phyloP scores from a whole-genome alignment of 768 basidiomycete genomes.

The Russula griseocarnosa region DNA sequence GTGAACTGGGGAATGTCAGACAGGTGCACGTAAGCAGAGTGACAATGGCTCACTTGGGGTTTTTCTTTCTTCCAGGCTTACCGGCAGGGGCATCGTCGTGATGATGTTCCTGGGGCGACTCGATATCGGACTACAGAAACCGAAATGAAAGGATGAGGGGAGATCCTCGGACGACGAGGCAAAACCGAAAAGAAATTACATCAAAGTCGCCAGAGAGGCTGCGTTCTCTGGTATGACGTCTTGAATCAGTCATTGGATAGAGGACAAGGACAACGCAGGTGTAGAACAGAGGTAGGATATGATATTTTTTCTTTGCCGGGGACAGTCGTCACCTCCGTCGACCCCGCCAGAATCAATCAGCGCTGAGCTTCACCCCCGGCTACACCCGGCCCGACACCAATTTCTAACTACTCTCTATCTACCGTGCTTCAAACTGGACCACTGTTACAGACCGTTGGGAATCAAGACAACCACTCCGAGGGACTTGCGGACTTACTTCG shows the following conservation, averaged over 20 bases:
- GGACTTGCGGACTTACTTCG: slow-evolving; percentile 60
- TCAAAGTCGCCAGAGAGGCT: slow-evolving; percentile 64
- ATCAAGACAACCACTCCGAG: background rate
- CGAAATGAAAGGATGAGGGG: background rate
- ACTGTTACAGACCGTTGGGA: slow-evolving; percentile 41
- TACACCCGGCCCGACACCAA: background rate
- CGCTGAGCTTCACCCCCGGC: background rate
- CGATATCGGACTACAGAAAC: slow-evolving; percentile 61
- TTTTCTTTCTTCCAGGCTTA: slow-evolving; percentile 83
- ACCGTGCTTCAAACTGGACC: slow-evolving; percentile 55
- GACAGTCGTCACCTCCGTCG: slow-evolving; percentile 12
- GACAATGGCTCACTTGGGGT: slow-evolving; percentile 63
- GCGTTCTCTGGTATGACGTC: slow-evolving; percentile 52
- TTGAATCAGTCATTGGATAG: slow-evolving; percentile 41
- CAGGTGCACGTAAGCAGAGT: slow-evolving; percentile 33
- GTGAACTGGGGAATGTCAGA: slow-evolving; percentile 52
- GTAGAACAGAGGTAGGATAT: background rate
- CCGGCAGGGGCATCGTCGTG: slow-evolving; percentile 30
- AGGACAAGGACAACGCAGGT: background rate
- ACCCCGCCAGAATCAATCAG: background rate
- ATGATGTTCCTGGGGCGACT: slow-evolving; percentile 41
- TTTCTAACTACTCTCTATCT: background rate
- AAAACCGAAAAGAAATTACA: slow-evolving; percentile 33
- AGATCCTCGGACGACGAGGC: background rate
- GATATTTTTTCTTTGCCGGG: background rate